A percentile compares a stretch with the other conserved stretches of the same genome.
These are phyloP conservation scores for Baorangia bicolor DNA, from an alignment of 768 basidiomycete species.

Conservation along the genomic window DNA sequence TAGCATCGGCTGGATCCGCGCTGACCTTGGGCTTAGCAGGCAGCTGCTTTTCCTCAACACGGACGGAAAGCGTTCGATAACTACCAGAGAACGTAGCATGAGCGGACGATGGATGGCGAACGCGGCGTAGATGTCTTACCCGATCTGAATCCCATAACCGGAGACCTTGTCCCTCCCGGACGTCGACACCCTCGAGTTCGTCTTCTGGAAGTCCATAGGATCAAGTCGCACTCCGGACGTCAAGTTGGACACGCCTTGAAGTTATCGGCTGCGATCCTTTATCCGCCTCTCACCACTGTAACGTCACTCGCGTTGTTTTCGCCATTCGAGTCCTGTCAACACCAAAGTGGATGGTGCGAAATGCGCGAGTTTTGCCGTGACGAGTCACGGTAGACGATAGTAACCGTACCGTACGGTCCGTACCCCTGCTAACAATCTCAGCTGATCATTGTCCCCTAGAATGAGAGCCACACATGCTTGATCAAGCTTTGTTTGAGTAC, in stretches of 20 bases:
- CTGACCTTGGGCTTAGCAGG: constrained; percentile 14
- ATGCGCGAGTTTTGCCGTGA: no score
- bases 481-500: no score
- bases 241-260: background rate
- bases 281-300: background rate
- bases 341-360: no score
- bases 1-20: constrained; percentile 36
- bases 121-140: background rate
- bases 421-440: no score
- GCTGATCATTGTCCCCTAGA: no score
- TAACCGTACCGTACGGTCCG: no score
- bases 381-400: no score
- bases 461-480: no score
- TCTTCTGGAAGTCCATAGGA: constrained; percentile 18
- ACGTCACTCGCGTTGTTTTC: constrained; percentile 13
- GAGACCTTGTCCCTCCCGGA: constrained; percentile 14
- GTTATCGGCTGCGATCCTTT: background rate
- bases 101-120: background rate
- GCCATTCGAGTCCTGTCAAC: constrained; percentile 26
- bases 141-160: constrained; percentile 31
- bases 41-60: constrained; percentile 34
- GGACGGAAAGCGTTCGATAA: constrained; percentile 45
- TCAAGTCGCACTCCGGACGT: no score
- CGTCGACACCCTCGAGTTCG: constrained; percentile 15
- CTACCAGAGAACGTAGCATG: constrained; percentile 12